Percentiles rank a stretch among this genome's conserved stretches.
These are phyloP conservation scores for Austropuccinia psidii DNA, from an alignment of 1,284 basidiomycete species.

Conservation along the genomic window DNA sequence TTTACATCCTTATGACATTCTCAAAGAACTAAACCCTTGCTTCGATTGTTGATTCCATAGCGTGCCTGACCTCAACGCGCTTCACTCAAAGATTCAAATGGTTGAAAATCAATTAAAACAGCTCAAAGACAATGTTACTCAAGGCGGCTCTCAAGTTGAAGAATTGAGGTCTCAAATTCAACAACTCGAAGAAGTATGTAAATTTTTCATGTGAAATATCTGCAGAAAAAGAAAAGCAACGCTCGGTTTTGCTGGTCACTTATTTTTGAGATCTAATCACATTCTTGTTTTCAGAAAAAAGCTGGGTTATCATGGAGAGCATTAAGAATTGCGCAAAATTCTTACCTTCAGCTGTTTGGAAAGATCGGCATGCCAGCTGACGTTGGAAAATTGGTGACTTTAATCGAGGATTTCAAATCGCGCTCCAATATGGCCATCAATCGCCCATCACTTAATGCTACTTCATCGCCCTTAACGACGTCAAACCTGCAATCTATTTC, in stretches of 20 bases:
- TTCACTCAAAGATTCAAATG: conserved; percentile 23
- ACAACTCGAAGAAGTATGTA: conserved; percentile 8
- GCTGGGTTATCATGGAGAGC: conserved; percentile 27
- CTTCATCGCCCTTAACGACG: background rate
- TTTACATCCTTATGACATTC: background rate
- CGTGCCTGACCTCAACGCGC: conserved; percentile 24
- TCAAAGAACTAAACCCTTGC: background rate
- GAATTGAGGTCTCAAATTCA: conserved; percentile 2
- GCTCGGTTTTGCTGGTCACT: background rate
- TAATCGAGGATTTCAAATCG: conserved; percentile 27
- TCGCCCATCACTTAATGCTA: background rate
- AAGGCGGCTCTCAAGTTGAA: conserved; percentile 6
- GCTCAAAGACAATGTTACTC: background rate
- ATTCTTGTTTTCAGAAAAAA: conserved; percentile 5
- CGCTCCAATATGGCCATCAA: background rate
- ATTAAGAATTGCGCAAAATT: conserved; percentile 27
- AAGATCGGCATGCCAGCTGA: conserved; percentile 29
- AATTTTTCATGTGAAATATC: background rate
- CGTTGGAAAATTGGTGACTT: conserved; percentile 20
- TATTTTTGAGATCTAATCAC: background rate
- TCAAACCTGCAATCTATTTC: background rate
- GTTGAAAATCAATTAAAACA: background rate
- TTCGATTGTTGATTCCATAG: background rate
- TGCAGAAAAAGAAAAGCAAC: background rate
- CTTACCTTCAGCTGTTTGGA: conserved; percentile 27